Conservation (phyloP, 352 stramenopile species). For the Phytophthora europaea region DNA sequence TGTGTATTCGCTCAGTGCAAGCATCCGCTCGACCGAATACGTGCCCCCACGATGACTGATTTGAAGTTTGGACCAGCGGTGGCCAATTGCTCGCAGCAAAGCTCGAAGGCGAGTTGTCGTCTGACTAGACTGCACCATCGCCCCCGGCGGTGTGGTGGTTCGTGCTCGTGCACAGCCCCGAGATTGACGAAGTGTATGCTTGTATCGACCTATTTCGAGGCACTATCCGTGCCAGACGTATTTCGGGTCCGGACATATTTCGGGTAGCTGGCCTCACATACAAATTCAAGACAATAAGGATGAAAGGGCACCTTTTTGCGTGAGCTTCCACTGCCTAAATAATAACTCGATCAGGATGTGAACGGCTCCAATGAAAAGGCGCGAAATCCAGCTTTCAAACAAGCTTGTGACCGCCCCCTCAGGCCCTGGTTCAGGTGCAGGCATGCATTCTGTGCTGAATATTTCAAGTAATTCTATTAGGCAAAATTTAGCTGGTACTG, state of each 20-base stretch:
- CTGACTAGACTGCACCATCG: neutral
- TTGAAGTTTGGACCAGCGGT: conserved; percentile 13
- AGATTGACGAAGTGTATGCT: neutral
- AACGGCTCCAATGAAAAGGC: no score
- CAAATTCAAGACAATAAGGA: no score
- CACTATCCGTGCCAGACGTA: no score
- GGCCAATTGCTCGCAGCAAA: neutral
- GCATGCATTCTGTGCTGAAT: neutral
- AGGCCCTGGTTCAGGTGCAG: neutral
- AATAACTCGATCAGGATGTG: no score
- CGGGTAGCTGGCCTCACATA: no score
- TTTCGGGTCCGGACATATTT: no score
- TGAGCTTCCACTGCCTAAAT: no score
- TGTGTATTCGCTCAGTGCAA: conserved; percentile 28
- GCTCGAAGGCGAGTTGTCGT: neutral
- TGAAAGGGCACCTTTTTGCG: no score
- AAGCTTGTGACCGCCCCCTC: no score
- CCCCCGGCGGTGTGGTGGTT: neutral
- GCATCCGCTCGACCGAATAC: conserved; percentile 22
- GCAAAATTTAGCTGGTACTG: neutral
- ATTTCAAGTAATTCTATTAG: neutral
- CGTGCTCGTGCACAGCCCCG: neutral
- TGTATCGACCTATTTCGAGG: no score
- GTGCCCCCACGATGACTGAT: conserved; percentile 14
- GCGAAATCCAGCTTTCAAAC: no score